Base-by-base conservation (phyloP, 2,329 filamentous ascomycete species). In the Gliomastix tumulicola region DNA sequence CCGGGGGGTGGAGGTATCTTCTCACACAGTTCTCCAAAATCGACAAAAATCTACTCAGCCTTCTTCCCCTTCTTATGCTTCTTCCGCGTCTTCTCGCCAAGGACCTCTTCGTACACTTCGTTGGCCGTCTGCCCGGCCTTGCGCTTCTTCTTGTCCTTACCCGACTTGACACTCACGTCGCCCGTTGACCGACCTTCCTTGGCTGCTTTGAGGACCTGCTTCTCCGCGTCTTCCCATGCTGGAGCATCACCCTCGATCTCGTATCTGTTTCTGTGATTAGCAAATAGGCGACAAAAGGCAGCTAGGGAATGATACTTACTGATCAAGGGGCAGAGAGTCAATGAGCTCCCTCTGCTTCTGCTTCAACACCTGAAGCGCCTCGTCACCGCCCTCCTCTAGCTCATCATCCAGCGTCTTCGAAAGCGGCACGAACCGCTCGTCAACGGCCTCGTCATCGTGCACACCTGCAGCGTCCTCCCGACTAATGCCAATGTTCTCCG, bases 281-380 rank as follows among this genome's bases (percentile, higher is more conserved):
- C n/a, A n/a, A n/a, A n/a, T n/a, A n/a, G n/a, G n/a, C n/a, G n/a
- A n/a, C n/a, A n/a, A n/a, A n/a, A n/a, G n/a, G n/a, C n/a, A n/a
- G n/a, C n/a, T n/a, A n/a, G n/a, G n/a, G n/a, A n/a, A n/a, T n/a
- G n/a, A n/a, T n/a, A 47, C 59, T 52, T 47, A 58, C 51, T 85
- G 82, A 51, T 95, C 88, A 36, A 97, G 69, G 31, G 90, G 89
- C 43, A 97, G 66, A 44, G 88, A 84, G 66, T 96, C 86, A 51
- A 97, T 95, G 46, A 97, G 68, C 47, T 87, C 85, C 49, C 84
- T 79, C 60, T 94, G 87, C 62, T 90, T 86, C 59, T 85, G 80
- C 47, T 76, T 77, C 50, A 94, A 66, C 41, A 77, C 79, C 33
- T 69, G 69, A 42, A 88, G 62, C 19, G 85, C 79, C 57, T 92